A percentile compares a stretch with the other conserved stretches of the same genome.
phyloP scores from a whole-genome alignment of 2,329 filamentous ascomycete genomes.

The Scytalidium sp. region DNA sequence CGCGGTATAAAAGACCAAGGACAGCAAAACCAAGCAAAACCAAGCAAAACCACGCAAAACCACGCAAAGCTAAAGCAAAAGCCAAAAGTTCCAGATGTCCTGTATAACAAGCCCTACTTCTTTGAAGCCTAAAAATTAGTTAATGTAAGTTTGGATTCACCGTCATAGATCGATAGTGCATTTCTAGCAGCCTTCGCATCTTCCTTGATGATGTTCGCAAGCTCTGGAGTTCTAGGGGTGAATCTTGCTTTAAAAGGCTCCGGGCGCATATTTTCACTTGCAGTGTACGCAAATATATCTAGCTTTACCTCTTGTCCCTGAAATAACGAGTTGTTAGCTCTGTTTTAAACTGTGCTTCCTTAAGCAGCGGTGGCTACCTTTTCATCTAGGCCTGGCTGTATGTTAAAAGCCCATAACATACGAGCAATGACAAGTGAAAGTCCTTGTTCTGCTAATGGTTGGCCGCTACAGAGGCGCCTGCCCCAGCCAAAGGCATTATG shows the following conservation, averaged over 20 bases:
- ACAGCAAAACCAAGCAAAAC: too few species aligned
- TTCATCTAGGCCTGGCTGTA: constrained; percentile 6
- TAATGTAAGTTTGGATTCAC: too few species aligned
- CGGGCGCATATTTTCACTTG: not conserved
- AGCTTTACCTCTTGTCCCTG: not conserved
- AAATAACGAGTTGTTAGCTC: not conserved
- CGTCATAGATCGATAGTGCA: too few species aligned
- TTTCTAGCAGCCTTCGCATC: not conserved
- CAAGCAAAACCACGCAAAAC: too few species aligned
- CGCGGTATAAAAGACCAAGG: too few species aligned
- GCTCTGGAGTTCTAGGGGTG: not conserved
- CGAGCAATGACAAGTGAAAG: constrained; percentile 28
- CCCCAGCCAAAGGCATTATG: constrained; percentile 27
- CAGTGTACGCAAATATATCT: not conserved
- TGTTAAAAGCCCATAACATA: constrained; percentile 29
- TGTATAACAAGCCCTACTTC: too few species aligned
- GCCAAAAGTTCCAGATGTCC: too few species aligned
- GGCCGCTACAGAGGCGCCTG: constrained; percentile 32
- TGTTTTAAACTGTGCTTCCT: not conserved
- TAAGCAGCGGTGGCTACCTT: not conserved
- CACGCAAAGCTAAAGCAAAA: too few species aligned
- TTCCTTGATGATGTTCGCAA: not conserved
- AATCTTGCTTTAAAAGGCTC: not conserved
- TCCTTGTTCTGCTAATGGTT: constrained; percentile 31
- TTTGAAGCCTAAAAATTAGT: too few species aligned